Conservation (phyloP, 1,284 basidiomycete genomes). For the Ustilago hordei region DNA sequence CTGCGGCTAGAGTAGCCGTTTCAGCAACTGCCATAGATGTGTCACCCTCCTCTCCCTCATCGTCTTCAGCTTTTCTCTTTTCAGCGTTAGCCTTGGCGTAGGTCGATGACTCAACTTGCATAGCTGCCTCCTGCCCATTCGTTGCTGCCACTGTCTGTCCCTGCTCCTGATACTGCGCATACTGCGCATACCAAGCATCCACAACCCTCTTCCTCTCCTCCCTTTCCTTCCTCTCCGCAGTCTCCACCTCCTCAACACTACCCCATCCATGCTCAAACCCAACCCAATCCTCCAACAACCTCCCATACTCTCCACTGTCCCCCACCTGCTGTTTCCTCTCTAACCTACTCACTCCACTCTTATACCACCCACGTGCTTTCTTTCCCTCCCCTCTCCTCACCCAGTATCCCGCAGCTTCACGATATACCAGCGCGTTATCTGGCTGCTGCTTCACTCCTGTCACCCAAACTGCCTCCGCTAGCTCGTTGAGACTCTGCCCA, state of each 20-base stretch:
- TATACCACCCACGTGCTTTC: conserved; percentile 57
- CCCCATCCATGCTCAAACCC: conserved; percentile 88
- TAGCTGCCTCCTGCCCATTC: conserved; percentile 18
- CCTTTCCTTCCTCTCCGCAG: conserved; percentile 71
- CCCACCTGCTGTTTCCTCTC: conserved; percentile 25
- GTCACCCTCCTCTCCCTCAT: conserved; percentile 5
- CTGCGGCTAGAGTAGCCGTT: too few species aligned
- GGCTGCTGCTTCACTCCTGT: conserved; percentile 49
- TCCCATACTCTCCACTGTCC: conserved; percentile 71
- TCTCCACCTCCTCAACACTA: conserved; percentile 77
- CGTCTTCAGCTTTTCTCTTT: conserved; percentile 58
- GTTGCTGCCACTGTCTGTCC: not conserved
- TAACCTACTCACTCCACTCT: conserved; percentile 39
- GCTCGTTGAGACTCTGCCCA: conserved; percentile 45
- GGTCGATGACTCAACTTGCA: conserved; percentile 24
- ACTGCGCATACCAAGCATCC: conserved; percentile 55
- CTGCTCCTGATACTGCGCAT: conserved; percentile 72
- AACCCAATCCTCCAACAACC: conserved; percentile 87
- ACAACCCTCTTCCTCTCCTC: conserved; percentile 74
- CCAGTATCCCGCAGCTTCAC: conserved; percentile 56
- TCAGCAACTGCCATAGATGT: conserved; percentile 12
- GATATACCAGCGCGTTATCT: conserved; percentile 46
- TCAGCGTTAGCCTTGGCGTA: not conserved
- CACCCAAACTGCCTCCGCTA: conserved; percentile 63
- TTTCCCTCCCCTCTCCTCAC: conserved; percentile 42